Conservation (phyloP, 306 rosid genomes). For the Cucurbita argyrosperma region DNA sequence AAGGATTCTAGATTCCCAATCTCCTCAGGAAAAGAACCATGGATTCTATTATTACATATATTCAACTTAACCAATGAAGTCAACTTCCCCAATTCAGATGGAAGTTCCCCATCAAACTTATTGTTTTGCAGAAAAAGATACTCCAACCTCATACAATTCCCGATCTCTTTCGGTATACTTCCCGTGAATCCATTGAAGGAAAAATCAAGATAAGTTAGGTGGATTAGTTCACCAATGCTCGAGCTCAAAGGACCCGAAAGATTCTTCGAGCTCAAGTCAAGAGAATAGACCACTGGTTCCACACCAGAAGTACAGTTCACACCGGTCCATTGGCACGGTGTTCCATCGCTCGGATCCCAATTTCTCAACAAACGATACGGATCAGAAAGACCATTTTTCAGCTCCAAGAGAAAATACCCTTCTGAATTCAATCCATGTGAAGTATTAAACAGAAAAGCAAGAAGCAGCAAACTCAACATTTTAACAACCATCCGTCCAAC, state of each 20-base stretch:
- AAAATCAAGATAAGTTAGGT: slow-evolving; percentile 48
- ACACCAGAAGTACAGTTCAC: slow-evolving; percentile 38
- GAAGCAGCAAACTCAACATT: slow-evolving; percentile 37
- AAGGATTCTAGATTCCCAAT: slow-evolving; percentile 57
- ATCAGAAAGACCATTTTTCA: slow-evolving; percentile 47
- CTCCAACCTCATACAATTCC: slow-evolving; percentile 46
- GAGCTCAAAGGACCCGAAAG: slow-evolving; percentile 56
- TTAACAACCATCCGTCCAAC: slow-evolving; percentile 10
- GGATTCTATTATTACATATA: slow-evolving; percentile 63
- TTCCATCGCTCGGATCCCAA: slow-evolving; percentile 52
- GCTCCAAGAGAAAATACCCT: slow-evolving; percentile 47
- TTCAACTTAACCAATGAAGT: slow-evolving; percentile 42
- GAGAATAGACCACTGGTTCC: slow-evolving; percentile 34
- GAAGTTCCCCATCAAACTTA: slow-evolving; percentile 60
- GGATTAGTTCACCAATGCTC: slow-evolving; percentile 38
- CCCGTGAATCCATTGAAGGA: slow-evolving; percentile 44
- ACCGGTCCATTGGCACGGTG: slow-evolving; percentile 81
- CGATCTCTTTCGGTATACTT: slow-evolving; percentile 54
- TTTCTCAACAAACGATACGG: slow-evolving; percentile 16
- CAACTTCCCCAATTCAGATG: slow-evolving; percentile 72
- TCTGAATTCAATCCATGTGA: slow-evolving; percentile 68
- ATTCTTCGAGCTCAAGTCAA: slow-evolving; percentile 39
- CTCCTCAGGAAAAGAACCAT: slow-evolving; percentile 56
- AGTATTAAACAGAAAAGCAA: slow-evolving; percentile 24
- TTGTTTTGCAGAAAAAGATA: slow-evolving; percentile 58